Conservation (phyloP, 228 moss, liverwort and hornwort species). For the Sphagnum magellanicum region DNA sequence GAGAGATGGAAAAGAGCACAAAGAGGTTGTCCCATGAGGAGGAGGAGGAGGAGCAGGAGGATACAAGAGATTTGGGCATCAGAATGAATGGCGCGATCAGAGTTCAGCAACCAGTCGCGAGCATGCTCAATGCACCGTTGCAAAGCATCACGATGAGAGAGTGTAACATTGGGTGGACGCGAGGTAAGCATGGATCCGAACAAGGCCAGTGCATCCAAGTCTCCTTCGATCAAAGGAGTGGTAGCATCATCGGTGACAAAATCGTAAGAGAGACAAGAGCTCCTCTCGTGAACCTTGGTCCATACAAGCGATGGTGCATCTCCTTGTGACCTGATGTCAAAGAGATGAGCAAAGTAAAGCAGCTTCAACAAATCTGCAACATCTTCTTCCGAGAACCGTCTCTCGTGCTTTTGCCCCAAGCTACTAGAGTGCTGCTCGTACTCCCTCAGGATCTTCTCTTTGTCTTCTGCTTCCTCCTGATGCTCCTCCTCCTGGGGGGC, state of each 20-base stretch:
- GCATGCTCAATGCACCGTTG: constrained; percentile 83
- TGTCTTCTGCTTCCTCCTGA: neutral
- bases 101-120: constrained; percentile 58
- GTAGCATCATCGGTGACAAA: constrained; percentile 79
- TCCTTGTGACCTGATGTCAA: constrained; percentile 72
- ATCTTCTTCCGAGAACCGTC: constrained; percentile 38
- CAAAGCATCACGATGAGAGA: constrained; percentile 80
- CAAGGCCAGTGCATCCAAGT: constrained; percentile 65
- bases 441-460: constrained; percentile 30
- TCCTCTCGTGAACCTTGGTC: constrained; percentile 83
- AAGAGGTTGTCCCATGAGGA: too few species aligned
- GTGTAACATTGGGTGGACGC: constrained; percentile 72
- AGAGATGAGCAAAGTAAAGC: constrained; percentile 81
- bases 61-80: constrained; percentile 70
- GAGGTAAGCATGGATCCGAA: constrained; percentile 79
- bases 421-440: constrained; percentile 19
- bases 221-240: constrained; percentile 69
- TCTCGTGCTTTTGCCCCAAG: neutral
- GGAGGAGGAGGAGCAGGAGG: constrained; percentile 13
- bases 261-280: constrained; percentile 82
- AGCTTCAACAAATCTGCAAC: constrained; percentile 70
- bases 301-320: constrained; percentile 65
- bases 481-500: constrained; percentile 9
- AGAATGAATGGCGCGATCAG: constrained; percentile 44
- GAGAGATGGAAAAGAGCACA: too few species aligned